These are phyloP conservation scores for Ogataea pignaliae DNA, from an alignment of 805 yeast genomes.

Conservation along the genomic window DNA sequence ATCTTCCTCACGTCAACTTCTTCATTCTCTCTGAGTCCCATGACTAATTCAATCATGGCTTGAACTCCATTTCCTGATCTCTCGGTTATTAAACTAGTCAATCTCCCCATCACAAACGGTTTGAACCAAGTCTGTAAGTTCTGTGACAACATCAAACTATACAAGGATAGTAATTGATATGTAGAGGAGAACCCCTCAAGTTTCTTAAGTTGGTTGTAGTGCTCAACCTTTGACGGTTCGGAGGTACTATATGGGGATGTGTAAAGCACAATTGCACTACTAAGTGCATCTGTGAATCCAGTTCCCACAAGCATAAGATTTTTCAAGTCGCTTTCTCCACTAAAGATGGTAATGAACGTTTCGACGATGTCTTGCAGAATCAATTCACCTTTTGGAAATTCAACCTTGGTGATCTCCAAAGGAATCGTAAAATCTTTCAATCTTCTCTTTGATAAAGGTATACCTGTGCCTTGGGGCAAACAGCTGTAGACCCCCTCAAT, in stretches of 20 bases:
- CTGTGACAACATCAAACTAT: constrained; percentile 52
- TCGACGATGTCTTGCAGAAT: constrained; percentile 25
- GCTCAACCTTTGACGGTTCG: constrained; percentile 1
- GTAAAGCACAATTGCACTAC: constrained; percentile 42
- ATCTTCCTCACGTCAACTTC: constrained; percentile 62
- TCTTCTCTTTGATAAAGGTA: constrained; percentile 59
- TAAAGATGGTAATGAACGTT: constrained; percentile 33
- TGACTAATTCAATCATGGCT: constrained; percentile 67
- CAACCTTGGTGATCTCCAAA: constrained; percentile 19
- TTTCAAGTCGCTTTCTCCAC: constrained; percentile 42
- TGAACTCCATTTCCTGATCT: constrained; percentile 58
- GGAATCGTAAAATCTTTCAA: constrained; percentile 41
- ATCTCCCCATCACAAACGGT: constrained; percentile 39
- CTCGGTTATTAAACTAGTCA: constrained; percentile 51
- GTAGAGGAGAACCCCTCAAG: constrained; percentile 54
- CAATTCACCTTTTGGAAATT: constrained; percentile 8
- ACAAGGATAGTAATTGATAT: constrained; percentile 57
- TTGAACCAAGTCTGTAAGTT: constrained; percentile 45
- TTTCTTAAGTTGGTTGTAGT: constrained; percentile 12
- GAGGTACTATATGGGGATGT: constrained; percentile 24
- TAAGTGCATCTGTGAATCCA: constrained; percentile 57
- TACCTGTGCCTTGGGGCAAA: constrained; percentile 51
- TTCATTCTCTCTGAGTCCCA: constrained; percentile 73
- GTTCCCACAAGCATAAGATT: constrained; percentile 59
- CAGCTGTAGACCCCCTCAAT: constrained; percentile 69